Base-by-base conservation (phyloP, 1,284 basidiomycete species). In the Ustilago tritici region DNA sequence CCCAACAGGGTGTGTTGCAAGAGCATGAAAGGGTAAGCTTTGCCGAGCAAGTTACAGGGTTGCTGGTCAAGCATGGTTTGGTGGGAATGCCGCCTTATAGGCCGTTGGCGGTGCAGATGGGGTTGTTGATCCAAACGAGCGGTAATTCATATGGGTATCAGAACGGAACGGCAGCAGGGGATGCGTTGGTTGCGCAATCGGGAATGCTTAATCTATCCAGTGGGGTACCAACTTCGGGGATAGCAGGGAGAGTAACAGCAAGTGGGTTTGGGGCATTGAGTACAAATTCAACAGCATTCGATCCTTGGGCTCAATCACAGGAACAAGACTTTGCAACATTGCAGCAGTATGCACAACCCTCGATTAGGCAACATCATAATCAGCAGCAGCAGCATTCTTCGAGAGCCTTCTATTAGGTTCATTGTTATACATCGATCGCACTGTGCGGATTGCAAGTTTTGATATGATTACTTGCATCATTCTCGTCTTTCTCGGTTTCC, bases 51-150 rank as follows among this genome's bases (percentile, higher is more conserved):
- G 73, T 86, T 28, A 79, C 79, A 23, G 50, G 58, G 4, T 60
- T 84, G 2, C 38, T 87, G 46, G 35, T 71, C 0, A 52, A 74
- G 8, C 79, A 87, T 52, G 63, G 75, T 3, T 74, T 87, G 23
- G 70, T 81, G 19, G 64, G 66, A 19, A 76, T 82, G 10, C 86
- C 87, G 12, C 86, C 95, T n/a, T 97, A 98, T 85, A 91, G 95
- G 69, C 90, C 93, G 61, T 89, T 98, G 56, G 93, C 96, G 65
- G 94, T 97, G 86, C 95, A 96, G 87, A 93, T 97, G 75, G 95
- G 95, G 12, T 88, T 98, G 38, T 28, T 75, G 4, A 28, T 57
- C 0, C 8, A 55, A 31, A 58, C 35, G 17, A 32, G 17, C 36
- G 15, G 40, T 14, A 23, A 53, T 23, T 1, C 9, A 3, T 56